Evolutionary conservation across 768 basidiomycete species (phyloP).

Genomic region (Hygrocybe coccinea): DNA sequence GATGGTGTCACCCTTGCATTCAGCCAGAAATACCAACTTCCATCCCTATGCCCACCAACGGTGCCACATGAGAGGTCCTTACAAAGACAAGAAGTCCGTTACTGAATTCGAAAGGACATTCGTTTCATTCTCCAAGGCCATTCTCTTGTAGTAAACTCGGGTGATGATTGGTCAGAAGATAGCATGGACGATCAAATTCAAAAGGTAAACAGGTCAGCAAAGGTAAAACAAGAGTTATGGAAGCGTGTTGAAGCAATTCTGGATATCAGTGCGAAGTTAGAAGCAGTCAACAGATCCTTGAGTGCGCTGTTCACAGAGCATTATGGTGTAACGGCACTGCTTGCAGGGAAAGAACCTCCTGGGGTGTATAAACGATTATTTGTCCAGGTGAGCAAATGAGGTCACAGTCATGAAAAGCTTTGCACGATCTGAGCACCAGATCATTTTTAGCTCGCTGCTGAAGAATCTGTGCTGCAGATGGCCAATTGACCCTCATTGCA

Average conservation of each 20-base stretch:
- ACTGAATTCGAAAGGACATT: conserved; percentile 1
- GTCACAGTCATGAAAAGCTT: not conserved
- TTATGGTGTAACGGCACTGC: conserved; percentile 4
- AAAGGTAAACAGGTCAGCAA: not conserved
- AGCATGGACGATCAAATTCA: not conserved
- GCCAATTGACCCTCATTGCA: conserved; percentile 11
- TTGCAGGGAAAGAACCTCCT: not conserved
- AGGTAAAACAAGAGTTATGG: not conserved
- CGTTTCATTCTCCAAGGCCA: not conserved
- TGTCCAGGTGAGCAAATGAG: conserved; percentile 2
- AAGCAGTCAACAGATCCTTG: not conserved
- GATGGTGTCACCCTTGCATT: conserved; percentile 33
- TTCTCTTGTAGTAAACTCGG: not conserved
- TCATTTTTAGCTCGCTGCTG: conserved; percentile 19
- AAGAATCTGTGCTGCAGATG: conserved; percentile 22
- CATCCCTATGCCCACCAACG: conserved; percentile 26
- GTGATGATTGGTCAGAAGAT: conserved; percentile 1
- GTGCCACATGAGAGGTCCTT: conserved; percentile 8
- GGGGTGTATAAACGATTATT: conserved; percentile 9
- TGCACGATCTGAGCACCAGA: not conserved
- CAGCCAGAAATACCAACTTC: conserved; percentile 22
- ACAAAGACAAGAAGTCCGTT: conserved; percentile 2
- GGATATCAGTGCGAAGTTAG: not conserved
- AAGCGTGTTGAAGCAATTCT: not conserved
- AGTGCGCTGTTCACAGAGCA: conserved; percentile 2